Conservation (phyloP, 768 basidiomycete genomes). For the Lactarius sp. region DNA sequence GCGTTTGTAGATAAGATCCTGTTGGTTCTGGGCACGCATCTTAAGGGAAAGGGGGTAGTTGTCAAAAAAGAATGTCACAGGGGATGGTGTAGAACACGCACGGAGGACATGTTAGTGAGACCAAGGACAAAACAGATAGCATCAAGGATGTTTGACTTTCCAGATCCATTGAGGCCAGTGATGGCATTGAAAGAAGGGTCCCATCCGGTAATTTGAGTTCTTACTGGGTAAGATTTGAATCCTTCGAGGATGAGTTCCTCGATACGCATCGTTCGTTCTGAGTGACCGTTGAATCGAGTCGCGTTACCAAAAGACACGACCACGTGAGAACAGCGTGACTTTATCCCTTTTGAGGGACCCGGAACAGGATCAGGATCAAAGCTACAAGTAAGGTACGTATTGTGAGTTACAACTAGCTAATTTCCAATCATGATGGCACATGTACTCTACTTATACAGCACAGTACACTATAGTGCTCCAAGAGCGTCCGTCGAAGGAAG, state of each 20-base stretch:
- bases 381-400: too few species aligned
- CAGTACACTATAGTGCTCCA: too few species aligned
- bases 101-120: constrained; percentile 94
- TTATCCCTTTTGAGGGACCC: too few species aligned
- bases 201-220: constrained; percentile 96
- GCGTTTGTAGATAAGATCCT: constrained; percentile 98
- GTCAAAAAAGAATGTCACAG: not conserved
- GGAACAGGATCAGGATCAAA: too few species aligned
- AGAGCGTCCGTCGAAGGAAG: too few species aligned
- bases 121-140: constrained; percentile 99
- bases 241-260: constrained; percentile 44
- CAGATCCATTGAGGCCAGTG: constrained; percentile 91
- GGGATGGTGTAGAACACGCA: constrained; percentile 32
- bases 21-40: constrained; percentile 94
- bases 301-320: not conserved
- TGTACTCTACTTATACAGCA: too few species aligned
- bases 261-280: constrained; percentile 17
- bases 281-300: too few species aligned
- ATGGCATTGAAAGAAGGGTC: constrained; percentile 98
- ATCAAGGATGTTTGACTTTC: constrained; percentile 99
- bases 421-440: too few species aligned
- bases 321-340: constrained; percentile 16
- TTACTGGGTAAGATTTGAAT: constrained; percentile 96
- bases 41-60: constrained; percentile 35
- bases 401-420: too few species aligned